Conservation (phyloP, 2,329 filamentous ascomycete species). For the Colletotrichum truncatum region DNA sequence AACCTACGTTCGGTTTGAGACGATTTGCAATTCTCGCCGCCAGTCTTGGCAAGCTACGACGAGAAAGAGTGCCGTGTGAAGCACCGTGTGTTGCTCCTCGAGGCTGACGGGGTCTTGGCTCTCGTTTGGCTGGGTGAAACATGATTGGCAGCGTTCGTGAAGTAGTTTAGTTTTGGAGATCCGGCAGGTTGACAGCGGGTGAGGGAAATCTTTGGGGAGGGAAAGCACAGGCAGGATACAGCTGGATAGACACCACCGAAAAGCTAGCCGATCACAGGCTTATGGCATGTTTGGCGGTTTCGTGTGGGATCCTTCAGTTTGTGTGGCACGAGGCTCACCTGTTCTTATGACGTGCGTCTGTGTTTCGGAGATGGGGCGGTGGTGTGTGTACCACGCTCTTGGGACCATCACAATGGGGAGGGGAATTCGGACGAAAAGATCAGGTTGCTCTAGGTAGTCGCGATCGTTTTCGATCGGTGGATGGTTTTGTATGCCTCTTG, state of each 20-base stretch:
- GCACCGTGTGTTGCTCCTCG: neutral
- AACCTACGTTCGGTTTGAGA: no score
- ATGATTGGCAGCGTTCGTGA: neutral
- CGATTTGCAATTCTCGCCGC: no score
- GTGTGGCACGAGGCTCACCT: neutral
- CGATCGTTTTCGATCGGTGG: neutral
- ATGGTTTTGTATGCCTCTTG: neutral
- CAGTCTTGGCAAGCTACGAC: no score
- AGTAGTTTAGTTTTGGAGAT: neutral
- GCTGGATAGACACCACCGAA: no score
- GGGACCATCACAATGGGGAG: neutral
- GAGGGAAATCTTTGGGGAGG: neutral
- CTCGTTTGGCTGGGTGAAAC: slow-evolving; percentile 13
- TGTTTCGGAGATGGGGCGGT: slow-evolving; percentile 2
- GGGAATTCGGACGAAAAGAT: neutral
- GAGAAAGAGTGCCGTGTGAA: no score
- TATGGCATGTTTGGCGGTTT: slow-evolving; percentile 20
- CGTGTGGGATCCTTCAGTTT: slow-evolving; percentile 10
- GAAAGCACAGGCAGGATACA: neutral
- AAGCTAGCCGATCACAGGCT: no score
- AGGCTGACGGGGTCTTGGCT: neutral
- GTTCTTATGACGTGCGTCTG: slow-evolving; percentile 1
- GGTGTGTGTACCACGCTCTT: neutral
- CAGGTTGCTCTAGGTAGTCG: neutral
- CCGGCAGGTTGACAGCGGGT: neutral